Conservation (phyloP, 129 eudicot species). For the Apium graveolens region DNA sequence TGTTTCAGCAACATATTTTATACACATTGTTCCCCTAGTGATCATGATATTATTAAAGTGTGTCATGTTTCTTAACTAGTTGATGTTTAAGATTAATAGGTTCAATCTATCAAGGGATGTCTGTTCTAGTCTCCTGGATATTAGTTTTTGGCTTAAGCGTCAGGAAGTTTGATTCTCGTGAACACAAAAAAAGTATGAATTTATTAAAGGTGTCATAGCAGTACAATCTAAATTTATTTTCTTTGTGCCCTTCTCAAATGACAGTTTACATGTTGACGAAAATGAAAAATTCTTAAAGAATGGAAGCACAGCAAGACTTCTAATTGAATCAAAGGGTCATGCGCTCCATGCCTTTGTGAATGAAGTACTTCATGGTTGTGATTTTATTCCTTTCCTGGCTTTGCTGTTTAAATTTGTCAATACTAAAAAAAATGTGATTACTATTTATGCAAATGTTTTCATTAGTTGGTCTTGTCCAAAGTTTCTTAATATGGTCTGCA, state of each 20-base stretch:
- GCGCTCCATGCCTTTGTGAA: constrained; percentile 78
- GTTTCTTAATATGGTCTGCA: constrained; percentile 11
- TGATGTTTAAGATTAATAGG: not conserved
- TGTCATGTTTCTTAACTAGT: not conserved
- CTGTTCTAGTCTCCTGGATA: not conserved
- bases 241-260: constrained; percentile 7
- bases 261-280: constrained; percentile 50
- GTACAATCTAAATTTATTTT: not conserved
- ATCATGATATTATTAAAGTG: not conserved
- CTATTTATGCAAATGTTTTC: not conserved
- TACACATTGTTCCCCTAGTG: not conserved
- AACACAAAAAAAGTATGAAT: not conserved
- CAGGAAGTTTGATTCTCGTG: not conserved
- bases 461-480: constrained; percentile 4
- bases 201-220: not conserved
- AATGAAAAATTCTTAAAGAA: constrained; percentile 42
- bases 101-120: not conserved
- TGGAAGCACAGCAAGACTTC: constrained; percentile 47
- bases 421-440: no score
- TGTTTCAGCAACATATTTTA: not conserved
- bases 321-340: constrained; percentile 82
- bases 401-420: not conserved
- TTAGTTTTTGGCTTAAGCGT: not conserved
- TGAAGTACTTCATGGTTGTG: constrained; percentile 66
- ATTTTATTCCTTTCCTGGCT: not conserved